phyloP scores from a whole-genome alignment of 345 rosid species.

The Garcia nutans region DNA sequence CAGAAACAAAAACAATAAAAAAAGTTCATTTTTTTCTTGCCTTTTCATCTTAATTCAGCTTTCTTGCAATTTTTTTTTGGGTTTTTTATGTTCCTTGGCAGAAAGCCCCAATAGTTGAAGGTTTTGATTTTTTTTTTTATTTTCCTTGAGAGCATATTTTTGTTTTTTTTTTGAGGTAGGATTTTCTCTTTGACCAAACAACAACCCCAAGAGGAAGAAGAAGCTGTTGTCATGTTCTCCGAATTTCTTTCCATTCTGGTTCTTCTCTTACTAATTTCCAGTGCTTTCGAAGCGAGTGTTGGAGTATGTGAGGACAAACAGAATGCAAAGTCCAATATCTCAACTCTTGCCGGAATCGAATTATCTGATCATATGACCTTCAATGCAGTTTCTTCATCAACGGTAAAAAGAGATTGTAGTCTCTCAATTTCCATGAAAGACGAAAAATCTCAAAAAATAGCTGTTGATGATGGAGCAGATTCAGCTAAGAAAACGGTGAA shows the following conservation, averaged over 20 bases:
- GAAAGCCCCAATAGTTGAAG: not conserved
- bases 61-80: not conserved
- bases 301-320: constrained; percentile 34
- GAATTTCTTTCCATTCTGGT: constrained; percentile 34
- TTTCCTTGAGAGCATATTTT: not conserved
- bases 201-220: constrained; percentile 11
- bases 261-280: constrained; percentile 36
- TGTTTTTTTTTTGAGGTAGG: constrained; percentile 13
- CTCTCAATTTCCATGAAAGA: constrained; percentile 36
- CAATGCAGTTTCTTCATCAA: constrained; percentile 68
- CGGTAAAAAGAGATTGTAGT: constrained; percentile 50
- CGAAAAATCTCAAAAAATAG: constrained; percentile 23
- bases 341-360: constrained; percentile 59
- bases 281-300: constrained; percentile 35
- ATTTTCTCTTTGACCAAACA: constrained; percentile 22
- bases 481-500: constrained; percentile 43
- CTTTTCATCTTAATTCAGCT: not conserved
- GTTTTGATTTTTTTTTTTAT: not conserved
- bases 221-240: constrained; percentile 51
- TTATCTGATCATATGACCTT: constrained; percentile 63
- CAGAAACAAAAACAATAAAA: not conserved
- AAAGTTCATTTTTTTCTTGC: not conserved
- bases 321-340: constrained; percentile 36
- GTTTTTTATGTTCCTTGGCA: not conserved
- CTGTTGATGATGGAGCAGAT: not conserved